Conservation (phyloP, 139 green algal species). For the Choricystis sp. region DNA sequence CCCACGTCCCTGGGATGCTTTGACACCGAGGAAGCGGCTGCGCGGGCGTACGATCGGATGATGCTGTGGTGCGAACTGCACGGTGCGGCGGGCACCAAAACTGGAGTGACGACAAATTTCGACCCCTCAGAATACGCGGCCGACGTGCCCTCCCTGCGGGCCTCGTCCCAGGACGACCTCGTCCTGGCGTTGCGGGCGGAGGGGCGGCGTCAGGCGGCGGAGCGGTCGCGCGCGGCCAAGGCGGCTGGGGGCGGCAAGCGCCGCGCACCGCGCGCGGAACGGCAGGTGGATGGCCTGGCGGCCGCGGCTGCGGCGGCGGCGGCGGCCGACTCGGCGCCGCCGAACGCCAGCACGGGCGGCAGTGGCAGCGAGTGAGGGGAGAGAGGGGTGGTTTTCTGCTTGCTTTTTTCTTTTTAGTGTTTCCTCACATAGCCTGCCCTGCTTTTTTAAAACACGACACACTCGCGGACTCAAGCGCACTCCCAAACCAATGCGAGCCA, state of each 20-base stretch:
- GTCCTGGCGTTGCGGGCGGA: conserved; percentile 55
- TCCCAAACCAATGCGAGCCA: no score
- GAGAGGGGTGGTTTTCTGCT: no score
- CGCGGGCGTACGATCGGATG: conserved; percentile 83
- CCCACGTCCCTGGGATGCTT: conserved; percentile 74
- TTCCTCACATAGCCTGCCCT: no score
- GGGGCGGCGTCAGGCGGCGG: conserved; percentile 52
- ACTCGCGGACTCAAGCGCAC: no score
- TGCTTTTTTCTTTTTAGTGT: no score
- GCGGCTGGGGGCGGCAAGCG: conserved; percentile 10
- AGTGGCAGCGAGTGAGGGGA: no score
- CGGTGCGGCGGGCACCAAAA: conserved; percentile 45
- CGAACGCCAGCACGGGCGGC: no score
- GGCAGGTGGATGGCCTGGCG: background rate
- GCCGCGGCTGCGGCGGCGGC: background rate
- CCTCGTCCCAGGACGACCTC: conserved; percentile 53
- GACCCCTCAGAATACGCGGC: conserved; percentile 57
- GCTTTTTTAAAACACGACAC: no score
- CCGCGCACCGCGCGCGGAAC: no score
- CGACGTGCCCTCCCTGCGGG: conserved; percentile 50
- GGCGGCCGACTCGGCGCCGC: no score
- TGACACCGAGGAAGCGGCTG: conserved; percentile 66
- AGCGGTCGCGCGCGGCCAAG: conserved; percentile 37
- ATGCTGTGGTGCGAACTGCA: conserved; percentile 88
- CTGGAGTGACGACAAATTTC: conserved; percentile 80